Conservation (phyloP, 257 asterid species). For the Perilla frutescens region DNA sequence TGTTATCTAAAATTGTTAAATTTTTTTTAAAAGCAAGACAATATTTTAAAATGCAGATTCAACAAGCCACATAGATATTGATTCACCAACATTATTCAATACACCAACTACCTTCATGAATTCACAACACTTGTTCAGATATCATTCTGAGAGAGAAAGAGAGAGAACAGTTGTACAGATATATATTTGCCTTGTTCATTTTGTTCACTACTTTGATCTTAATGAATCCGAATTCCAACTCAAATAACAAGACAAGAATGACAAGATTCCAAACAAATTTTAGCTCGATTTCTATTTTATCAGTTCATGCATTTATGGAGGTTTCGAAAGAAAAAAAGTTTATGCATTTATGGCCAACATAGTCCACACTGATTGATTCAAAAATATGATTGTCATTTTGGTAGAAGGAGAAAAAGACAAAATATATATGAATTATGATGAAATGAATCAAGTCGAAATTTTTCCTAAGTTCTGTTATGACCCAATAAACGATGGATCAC, state of each 20-base stretch:
- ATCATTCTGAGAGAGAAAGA: neutral
- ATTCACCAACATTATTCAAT: conserved; percentile 3
- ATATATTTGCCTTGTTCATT: conserved; percentile 24
- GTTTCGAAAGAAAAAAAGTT: neutral
- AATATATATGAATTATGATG: conserved; percentile 11
- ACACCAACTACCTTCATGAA: neutral
- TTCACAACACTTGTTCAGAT: conserved; percentile 28
- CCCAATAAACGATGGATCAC: conserved; percentile 26
- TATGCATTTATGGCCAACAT: conserved; percentile 5
- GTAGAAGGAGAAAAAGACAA: neutral
- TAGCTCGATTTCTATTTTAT: neutral
- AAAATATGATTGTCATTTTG: neutral
- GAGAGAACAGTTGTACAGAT: neutral
- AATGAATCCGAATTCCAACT: conserved; percentile 13
- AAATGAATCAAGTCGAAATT: conserved; percentile 32
- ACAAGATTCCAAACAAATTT: neutral
- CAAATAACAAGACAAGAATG: conserved; percentile 22
- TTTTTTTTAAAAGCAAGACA: neutral
- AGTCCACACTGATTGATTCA: conserved; percentile 25
- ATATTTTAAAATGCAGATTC: neutral
- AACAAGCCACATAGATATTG: neutral
- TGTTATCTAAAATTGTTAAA: neutral
- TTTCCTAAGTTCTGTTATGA: neutral
- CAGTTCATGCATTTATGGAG: neutral
- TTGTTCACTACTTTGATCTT: conserved; percentile 29